Percentiles rank a stretch among this genome's conserved stretches.
Conservation (phyloP, 345 rosid genomes). For the Fremontodendron californicum region DNA sequence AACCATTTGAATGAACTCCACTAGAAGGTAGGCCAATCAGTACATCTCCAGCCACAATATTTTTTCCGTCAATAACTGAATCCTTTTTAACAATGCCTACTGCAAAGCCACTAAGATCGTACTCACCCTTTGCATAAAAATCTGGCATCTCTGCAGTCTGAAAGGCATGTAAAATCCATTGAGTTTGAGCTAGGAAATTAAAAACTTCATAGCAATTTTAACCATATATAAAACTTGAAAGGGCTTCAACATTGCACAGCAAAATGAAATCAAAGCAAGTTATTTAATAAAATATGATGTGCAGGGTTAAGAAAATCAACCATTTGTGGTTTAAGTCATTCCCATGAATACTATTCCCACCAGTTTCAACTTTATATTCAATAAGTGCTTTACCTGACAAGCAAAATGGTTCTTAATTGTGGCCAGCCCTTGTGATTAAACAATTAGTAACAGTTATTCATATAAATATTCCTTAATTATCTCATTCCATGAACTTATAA, state of each 20-base stretch:
- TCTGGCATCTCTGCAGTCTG: constrained; percentile 98
- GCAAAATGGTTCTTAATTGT: background rate
- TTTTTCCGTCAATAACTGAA: constrained; percentile 77
- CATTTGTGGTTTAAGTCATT: background rate
- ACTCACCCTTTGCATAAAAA: constrained; percentile 80
- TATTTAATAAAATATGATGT: background rate
- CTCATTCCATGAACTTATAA: background rate
- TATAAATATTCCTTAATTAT: background rate
- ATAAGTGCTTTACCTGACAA: background rate
- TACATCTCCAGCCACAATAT: constrained; percentile 69
- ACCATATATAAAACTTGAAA: background rate
- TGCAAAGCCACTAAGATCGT: constrained; percentile 91
- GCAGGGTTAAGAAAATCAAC: background rate
- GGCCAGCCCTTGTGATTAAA: background rate
- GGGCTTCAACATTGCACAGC: background rate
- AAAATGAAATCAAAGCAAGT: background rate
- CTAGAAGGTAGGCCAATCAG: constrained; percentile 88
- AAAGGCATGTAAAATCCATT: constrained; percentile 9
- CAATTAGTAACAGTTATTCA: background rate
- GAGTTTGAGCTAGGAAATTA: background rate
- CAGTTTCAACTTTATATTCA: background rate
- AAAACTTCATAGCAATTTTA: background rate
- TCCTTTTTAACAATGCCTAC: constrained; percentile 82
- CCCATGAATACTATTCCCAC: background rate
- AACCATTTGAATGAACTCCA: constrained; percentile 95